A percentile compares a stretch with the other conserved stretches of the same genome.
Conservation (phyloP, 2,329 filamentous ascomycete genomes). For the Monosporascus ibericus region DNA sequence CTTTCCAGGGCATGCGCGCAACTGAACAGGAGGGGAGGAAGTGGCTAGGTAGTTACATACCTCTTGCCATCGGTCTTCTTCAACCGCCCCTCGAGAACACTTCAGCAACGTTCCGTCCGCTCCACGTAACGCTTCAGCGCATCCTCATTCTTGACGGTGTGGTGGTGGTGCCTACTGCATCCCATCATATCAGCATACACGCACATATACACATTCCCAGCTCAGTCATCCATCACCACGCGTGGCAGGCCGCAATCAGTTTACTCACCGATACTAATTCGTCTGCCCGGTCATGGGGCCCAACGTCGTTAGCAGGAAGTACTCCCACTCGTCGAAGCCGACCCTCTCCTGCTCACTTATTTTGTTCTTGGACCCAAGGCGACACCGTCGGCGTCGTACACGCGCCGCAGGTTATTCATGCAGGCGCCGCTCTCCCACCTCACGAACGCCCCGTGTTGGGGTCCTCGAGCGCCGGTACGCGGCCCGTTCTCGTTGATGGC, state of each 20-base stretch:
- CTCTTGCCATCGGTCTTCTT: constrained; percentile 26
- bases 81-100: constrained; percentile 34
- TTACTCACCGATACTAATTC: constrained; percentile 31
- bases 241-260: background rate
- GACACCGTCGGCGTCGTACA: constrained; percentile 34
- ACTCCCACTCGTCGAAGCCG: constrained; percentile 40
- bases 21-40: background rate
- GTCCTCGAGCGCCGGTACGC: constrained; percentile 31
- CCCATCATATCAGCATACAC: background rate
- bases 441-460: constrained; percentile 32
- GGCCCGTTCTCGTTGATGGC: constrained; percentile 39
- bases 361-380: constrained; percentile 27
- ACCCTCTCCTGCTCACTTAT: constrained; percentile 32
- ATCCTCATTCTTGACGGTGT: constrained; percentile 33
- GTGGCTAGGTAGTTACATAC: background rate
- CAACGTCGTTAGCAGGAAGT: constrained; percentile 33
- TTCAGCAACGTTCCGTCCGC: constrained; percentile 34
- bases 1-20: no score
- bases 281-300: constrained; percentile 34
- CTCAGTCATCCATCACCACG: background rate
- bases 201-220: background rate
- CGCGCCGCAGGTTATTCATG: constrained; percentile 31
- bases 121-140: constrained; percentile 32
- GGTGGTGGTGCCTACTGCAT: constrained; percentile 26
- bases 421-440: constrained; percentile 33